Base-by-base conservation (phyloP, 2,329 filamentous ascomycete species). In the Fusarium chaquense region DNA sequence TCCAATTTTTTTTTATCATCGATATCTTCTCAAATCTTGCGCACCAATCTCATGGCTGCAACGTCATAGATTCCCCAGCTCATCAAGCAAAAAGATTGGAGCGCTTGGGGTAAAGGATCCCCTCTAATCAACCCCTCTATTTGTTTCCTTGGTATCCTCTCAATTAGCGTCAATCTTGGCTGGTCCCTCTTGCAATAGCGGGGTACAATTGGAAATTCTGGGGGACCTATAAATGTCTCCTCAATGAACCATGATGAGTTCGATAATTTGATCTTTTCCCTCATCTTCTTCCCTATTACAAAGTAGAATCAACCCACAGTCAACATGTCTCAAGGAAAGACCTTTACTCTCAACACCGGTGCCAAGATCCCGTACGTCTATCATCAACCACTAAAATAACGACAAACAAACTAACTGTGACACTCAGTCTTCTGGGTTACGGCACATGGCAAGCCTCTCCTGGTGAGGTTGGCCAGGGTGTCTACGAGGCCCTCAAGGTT, bases 401-500 rank as follows among this genome's bases (percentile, higher is more conserved):
- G 16, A 28, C 5, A 24, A 24, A 35, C 18, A 30, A 16, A 7
- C 55, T 58, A 53, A 58, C n/a, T 32, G 16, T 20, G 16, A 3
- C n/a, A 13, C n/a, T 2, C 13, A 57, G 55, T 30, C 55, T 58
- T 35, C 11, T 58, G 47, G 55, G 55, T 36, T 58, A 58, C 55
- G 55, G 55, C n/a, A 58, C 55, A 58, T 58, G 55, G 55, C 55
- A 58, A n/a, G 55, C 55, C 26, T 53, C 55, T 22, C 69, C 55
- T 4, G 55, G 55, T 53, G 55, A 82, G 56, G 75, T 85, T 30
- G 83, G 82, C 38, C 79, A 85, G 53, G 83, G 83, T 35, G 83
- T 83, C 41, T 84, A 83, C 80, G 82, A 83, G 70, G 78, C 78
- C 33, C 77, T 82, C 62, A 83, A 84, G 63, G 85, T 85, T 71